A percentile compares a stretch with the other conserved stretches of the same genome.
Evolutionary conservation across 2,329 filamentous ascomycete genomes (phyloP).

Genomic region (Talaromyces sp.): DNA sequence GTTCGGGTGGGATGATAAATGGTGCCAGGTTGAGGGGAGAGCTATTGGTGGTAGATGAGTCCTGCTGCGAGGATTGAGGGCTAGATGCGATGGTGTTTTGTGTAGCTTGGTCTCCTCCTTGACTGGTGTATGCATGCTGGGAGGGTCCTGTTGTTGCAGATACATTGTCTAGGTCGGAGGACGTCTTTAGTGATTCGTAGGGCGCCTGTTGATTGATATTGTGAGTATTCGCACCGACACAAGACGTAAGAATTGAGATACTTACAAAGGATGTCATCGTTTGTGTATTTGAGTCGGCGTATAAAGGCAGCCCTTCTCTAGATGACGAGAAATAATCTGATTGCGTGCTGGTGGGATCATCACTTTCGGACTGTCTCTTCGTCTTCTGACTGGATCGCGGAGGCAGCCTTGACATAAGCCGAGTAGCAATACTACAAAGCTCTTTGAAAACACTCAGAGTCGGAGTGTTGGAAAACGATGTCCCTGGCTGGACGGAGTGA

Average conservation of each 20-base stretch:
- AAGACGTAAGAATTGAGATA: neutral
- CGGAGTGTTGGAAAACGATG: constrained; percentile 5
- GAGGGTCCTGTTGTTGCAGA: neutral
- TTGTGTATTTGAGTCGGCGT: neutral
- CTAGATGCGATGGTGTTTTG: neutral
- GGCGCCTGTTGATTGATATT: neutral
- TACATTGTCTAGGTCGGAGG: neutral
- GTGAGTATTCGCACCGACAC: neutral
- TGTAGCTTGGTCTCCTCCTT: neutral
- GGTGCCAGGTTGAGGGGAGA: constrained; percentile 1
- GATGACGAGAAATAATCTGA: neutral
- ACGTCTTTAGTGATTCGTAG: neutral
- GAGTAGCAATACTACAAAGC: constrained; percentile 3
- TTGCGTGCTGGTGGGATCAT: neutral
- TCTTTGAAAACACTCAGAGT: constrained; percentile 9
- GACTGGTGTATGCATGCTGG: neutral
- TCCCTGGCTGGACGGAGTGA: neutral
- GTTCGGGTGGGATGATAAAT: constrained; percentile 7
- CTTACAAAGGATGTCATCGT: neutral
- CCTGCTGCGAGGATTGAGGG: neutral
- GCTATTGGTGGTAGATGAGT: neutral
- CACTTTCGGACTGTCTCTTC: neutral
- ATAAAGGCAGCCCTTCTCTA: neutral
- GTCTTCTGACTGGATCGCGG: neutral
- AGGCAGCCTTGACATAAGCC: neutral